Evolutionary conservation across 73 alveolate species (phyloP).

Genomic region (Paramecium biaurelia): DNA sequence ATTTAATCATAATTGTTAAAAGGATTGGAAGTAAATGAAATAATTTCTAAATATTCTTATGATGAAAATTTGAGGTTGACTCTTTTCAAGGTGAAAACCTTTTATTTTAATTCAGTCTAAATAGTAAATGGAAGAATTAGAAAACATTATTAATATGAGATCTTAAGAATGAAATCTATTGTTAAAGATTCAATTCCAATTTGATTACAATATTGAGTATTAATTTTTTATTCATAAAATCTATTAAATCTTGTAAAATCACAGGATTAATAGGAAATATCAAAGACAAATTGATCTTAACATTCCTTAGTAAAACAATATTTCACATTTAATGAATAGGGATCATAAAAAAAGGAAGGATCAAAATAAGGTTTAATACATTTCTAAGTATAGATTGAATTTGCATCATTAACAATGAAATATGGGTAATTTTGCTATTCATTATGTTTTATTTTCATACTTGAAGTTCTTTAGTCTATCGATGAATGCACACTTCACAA

Average conservation of each 20-base stretch:
- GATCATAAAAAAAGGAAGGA: not conserved
- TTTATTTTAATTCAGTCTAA: not conserved
- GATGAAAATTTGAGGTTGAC: not conserved
- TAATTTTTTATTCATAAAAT: not conserved
- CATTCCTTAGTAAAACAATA: not conserved
- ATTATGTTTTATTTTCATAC: not conserved
- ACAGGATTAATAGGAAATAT: not conserved
- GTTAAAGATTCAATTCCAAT: not conserved
- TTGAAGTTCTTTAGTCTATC: not conserved
- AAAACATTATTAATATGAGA: not conserved
- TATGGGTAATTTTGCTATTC: not conserved
- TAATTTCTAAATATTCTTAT: not conserved
- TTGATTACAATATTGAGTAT: not conserved
- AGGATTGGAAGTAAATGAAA: not conserved
- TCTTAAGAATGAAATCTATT: not conserved
- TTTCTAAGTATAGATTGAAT: not conserved
- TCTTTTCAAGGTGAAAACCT: not conserved
- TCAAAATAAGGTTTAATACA: not conserved
- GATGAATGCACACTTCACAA: not conserved
- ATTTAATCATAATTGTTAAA: not conserved
- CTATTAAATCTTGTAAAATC: not conserved
- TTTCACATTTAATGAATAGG: not conserved
- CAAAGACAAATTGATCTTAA: not conserved
- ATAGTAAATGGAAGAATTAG: not conserved
- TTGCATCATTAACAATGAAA: not conserved